Base-by-base conservation (phyloP, 257 asterid genomes). In the Solanum habrochaites region DNA sequence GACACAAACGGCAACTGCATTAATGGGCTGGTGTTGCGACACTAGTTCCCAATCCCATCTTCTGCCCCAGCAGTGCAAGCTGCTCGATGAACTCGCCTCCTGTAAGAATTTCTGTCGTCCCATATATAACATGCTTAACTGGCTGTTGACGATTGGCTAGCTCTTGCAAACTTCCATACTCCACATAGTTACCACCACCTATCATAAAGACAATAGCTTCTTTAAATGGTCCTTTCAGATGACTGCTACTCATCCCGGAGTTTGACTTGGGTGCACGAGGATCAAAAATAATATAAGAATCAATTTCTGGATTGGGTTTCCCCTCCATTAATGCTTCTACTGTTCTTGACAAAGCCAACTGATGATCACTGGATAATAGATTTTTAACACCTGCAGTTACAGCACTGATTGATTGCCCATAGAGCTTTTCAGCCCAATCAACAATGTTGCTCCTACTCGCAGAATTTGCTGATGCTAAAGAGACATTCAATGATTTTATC, bases 301-400 rank as follows among this genome's bases (percentile, higher is more conserved):
- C 98, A 5, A 93, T 90, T 85, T 97, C 98, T 2, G 99, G 99
- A 92, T 91, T 93, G 35, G 99, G 98, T 86, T 90, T 97, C 81
- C 99, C 99, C 89, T 97, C 99, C 99, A 97, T 95, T 85, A 97
- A 87, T 56, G 99, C 98, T 88, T 97, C 99, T 35, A 96, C 99
- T 5, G 94, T 94, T 91, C 99, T 94, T 3, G 98, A 90, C 90
- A 97, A 82, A 74, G 98, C 99, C 89, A 96, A 75, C 29, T 97
- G 99, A 89, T 94, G 99, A 88, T 96, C 99, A 85, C 90, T 90
- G 85, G 99, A 95, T 90, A 97, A 89, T 67, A 97, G 90, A 72
- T 97, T 97, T 86, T 95, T 97, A 84, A 97, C 94, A 62, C 99
- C 99, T 88, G 99, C 99, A 62, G 99, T 95, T 67, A 97, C 99